Conservation (phyloP, 345 rosid species). For the Populus alba region DNA sequence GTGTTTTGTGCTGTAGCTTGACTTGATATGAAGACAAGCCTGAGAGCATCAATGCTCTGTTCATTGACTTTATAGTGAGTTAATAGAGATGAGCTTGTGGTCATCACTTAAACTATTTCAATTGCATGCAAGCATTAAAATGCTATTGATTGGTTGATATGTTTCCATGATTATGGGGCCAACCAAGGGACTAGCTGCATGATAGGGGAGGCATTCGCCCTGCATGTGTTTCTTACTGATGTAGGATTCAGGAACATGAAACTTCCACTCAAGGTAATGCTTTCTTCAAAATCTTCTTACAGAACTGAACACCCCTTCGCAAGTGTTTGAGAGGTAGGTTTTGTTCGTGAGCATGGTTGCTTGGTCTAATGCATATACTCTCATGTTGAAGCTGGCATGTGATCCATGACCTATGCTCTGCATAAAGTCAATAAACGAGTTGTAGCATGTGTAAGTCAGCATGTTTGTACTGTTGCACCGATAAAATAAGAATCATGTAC, state of each 20-base stretch:
- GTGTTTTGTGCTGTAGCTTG: not conserved
- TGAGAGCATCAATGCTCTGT: too few species aligned
- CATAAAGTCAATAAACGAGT: not conserved
- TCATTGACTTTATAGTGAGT: too few species aligned
- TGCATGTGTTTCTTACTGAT: not conserved
- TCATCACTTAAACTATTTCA: too few species aligned
- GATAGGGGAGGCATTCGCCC: not conserved
- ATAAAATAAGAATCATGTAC: not conserved
- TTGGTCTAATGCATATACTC: not conserved
- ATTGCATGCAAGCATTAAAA: too few species aligned
- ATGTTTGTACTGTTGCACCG: not conserved
- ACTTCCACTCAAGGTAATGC: not conserved
- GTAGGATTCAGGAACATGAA: not conserved
- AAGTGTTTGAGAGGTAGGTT: not conserved
- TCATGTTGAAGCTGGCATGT: not conserved
- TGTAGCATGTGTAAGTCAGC: not conserved
- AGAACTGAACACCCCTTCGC: not conserved
- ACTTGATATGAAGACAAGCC: too few species aligned
- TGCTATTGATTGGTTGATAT: too few species aligned
- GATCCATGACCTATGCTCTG: not conserved
- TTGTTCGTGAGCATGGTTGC: not conserved
- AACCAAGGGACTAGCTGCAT: too few species aligned
- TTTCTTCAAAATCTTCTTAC: not conserved
- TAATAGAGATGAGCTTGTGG: too few species aligned
- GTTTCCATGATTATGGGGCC: too few species aligned